A percentile compares a stretch with the other conserved stretches of the same genome.
Evolutionary conservation across 371 early-diverging fungal genomes (phyloP).

Genomic region (Actinomortierella ambigua): DNA sequence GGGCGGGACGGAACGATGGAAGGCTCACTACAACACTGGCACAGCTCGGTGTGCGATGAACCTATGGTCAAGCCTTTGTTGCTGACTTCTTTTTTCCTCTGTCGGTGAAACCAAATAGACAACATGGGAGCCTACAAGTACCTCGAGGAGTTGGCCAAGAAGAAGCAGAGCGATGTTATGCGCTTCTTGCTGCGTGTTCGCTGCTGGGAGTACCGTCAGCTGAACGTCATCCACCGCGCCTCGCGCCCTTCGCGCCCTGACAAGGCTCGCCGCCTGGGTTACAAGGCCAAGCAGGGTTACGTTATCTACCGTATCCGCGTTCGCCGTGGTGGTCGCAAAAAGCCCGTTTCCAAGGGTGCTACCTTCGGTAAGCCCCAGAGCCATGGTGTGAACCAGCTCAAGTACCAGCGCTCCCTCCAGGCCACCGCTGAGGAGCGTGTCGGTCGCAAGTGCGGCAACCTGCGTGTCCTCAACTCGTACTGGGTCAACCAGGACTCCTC

Average conservation of each 20-base stretch:
- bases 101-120: slow-evolving; percentile 37
- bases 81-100: no score
- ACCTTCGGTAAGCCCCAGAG: slow-evolving; percentile 97
- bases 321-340: slow-evolving; percentile 98
- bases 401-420: slow-evolving; percentile 93
- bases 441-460: slow-evolving; percentile 92
- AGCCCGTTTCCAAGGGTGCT: slow-evolving; percentile 96
- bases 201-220: slow-evolving; percentile 99
- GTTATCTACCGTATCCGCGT: slow-evolving; percentile 98
- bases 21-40: no score
- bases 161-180: slow-evolving; percentile 99
- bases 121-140: slow-evolving; percentile 86
- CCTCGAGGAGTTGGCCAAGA: slow-evolving; percentile 96
- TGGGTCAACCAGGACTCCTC: slow-evolving; percentile 99
- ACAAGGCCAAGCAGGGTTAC: slow-evolving; percentile 99
- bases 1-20: no score
- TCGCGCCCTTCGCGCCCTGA: slow-evolving; percentile 98
- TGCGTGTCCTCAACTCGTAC: slow-evolving; percentile 98
- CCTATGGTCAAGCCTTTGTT: no score
- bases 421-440: slow-evolving; percentile 97
- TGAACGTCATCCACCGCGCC: slow-evolving; percentile 96
- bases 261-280: slow-evolving; percentile 99
- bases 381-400: slow-evolving; percentile 98
- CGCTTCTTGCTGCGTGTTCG: slow-evolving; percentile 98
- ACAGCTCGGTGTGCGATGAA: no score